These are phyloP conservation scores for Stagonosporopsis cucurbitacearum DNA, from an alignment of 2,329 filamentous ascomycete species.

Conservation along the genomic window DNA sequence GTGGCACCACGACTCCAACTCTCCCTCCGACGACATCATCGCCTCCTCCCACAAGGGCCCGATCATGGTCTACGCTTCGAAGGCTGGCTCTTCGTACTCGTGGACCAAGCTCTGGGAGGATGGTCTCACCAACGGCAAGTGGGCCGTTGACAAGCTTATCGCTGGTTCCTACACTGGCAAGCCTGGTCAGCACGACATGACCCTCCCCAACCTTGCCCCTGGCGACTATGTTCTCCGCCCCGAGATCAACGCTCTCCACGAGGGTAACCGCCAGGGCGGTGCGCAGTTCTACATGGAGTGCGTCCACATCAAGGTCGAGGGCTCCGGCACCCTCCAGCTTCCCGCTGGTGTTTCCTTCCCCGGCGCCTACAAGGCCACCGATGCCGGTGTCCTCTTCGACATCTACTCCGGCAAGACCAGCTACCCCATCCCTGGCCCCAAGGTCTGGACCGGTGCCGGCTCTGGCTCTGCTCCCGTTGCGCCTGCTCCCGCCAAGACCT, in stretches of 20 bases:
- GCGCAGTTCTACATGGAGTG: slow-evolving; percentile 56
- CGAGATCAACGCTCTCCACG: slow-evolving; percentile 56
- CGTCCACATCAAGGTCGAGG: slow-evolving; percentile 51
- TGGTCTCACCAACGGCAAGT: slow-evolving; percentile 42
- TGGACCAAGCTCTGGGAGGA: slow-evolving; percentile 57
- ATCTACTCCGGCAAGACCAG: slow-evolving; percentile 46
- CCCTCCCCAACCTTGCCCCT: slow-evolving; percentile 48
- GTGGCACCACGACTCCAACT: slow-evolving; percentile 60
- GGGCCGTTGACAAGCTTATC: slow-evolving; percentile 51
- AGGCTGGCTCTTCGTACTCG: slow-evolving; percentile 50
- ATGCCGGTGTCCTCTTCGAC: slow-evolving; percentile 52
- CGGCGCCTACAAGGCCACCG: slow-evolving; percentile 48
- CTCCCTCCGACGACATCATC: slow-evolving; percentile 58
- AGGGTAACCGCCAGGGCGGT: slow-evolving; percentile 45
- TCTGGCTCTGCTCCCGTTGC: slow-evolving; percentile 22
- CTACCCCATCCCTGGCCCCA: slow-evolving; percentile 47
- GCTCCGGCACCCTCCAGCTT: slow-evolving; percentile 39
- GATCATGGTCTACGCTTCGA: slow-evolving; percentile 60
- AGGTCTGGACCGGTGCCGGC: slow-evolving; percentile 43
- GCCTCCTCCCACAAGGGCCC: slow-evolving; percentile 60
- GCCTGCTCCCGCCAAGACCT: slow-evolving; percentile 12
- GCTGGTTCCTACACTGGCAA: slow-evolving; percentile 39
- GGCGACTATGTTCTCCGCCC: slow-evolving; percentile 54
- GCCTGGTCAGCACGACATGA: slow-evolving; percentile 52
- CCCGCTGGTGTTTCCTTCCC: slow-evolving; percentile 56